Conservation (phyloP, 306 rosid species). For the Citrullus mucosospermus region DNA sequence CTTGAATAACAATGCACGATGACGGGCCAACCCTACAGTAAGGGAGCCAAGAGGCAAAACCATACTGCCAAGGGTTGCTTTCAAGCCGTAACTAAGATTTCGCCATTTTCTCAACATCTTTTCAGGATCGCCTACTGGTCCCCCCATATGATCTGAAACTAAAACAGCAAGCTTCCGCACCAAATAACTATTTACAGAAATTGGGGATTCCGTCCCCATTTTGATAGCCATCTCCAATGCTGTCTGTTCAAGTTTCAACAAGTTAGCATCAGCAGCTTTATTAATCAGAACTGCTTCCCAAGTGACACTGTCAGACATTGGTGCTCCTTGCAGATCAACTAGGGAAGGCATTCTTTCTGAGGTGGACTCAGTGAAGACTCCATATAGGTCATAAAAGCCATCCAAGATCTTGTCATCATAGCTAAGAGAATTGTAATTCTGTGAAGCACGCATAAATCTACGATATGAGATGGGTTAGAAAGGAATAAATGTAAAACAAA, state of each 20-base stretch:
- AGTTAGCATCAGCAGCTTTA: conserved; percentile 68
- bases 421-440: conserved; percentile 93
- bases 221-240: conserved; percentile 53
- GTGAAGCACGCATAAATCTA: conserved; percentile 91
- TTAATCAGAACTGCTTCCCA: conserved; percentile 96
- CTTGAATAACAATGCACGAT: conserved; percentile 96
- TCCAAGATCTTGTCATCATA: conserved; percentile 92
- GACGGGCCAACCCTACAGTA: conserved; percentile 87
- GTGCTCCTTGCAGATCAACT: conserved; percentile 81
- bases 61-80: conserved; percentile 85
- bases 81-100: conserved; percentile 60
- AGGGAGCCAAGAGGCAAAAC: conserved; percentile 92
- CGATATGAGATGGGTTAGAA: conserved; percentile 75
- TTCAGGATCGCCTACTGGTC: conserved; percentile 71
- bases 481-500: conserved; percentile 29
- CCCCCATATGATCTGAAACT: conserved; percentile 93
- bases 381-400: conserved; percentile 92
- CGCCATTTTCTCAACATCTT: conserved; percentile 67
- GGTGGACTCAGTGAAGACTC: conserved; percentile 45
- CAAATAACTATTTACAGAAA: conserved; percentile 38
- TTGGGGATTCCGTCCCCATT: conserved; percentile 40
- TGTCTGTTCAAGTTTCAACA: conserved; percentile 70
- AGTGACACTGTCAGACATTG: conserved; percentile 50
- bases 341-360: conserved; percentile 83
- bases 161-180: conserved; percentile 62